phyloP scores from a whole-genome alignment of 768 basidiomycete species.

The Gymnopilus dilepis region DNA sequence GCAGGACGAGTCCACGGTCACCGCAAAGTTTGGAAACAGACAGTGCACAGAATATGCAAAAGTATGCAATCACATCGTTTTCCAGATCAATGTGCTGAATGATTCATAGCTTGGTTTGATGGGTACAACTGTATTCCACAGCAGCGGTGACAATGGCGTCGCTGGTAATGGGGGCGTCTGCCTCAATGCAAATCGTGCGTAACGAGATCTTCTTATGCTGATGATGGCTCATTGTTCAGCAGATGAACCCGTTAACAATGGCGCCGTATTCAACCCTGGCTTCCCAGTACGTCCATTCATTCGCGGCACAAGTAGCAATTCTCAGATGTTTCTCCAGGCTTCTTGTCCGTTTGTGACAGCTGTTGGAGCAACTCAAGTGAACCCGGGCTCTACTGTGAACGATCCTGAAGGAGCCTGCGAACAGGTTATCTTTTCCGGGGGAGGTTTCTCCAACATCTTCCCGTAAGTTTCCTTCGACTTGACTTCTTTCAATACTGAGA shows the following conservation, averaged over 20 bases:
- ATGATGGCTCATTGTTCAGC: not conserved
- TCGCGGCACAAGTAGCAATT: not conserved
- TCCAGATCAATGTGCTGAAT: not conserved
- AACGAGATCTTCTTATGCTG: not conserved
- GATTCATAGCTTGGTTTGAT: slow-evolving; percentile 55
- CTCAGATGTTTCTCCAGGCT: slow-evolving; percentile 24
- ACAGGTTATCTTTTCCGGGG: slow-evolving; percentile 51
- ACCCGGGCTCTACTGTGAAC: slow-evolving; percentile 45
- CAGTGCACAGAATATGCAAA: slow-evolving; percentile 55
- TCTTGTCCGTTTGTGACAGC: slow-evolving; percentile 59
- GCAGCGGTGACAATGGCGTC: slow-evolving; percentile 66
- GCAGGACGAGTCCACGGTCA: slow-evolving; percentile 48
- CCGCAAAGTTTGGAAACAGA: slow-evolving; percentile 44
- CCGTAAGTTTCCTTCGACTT: slow-evolving; percentile 28
- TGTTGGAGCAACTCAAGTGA: slow-evolving; percentile 58
- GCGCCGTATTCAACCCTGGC: slow-evolving; percentile 32
- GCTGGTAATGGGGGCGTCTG: slow-evolving; percentile 40
- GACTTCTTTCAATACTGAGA: slow-evolving; percentile 10
- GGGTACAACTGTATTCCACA: slow-evolving; percentile 62
- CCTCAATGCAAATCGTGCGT: slow-evolving; percentile 49
- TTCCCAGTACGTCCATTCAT: slow-evolving; percentile 26
- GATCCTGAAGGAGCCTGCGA: slow-evolving; percentile 54
- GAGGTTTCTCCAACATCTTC: slow-evolving; percentile 56
- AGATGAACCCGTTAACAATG: slow-evolving; percentile 31
- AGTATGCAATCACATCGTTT: slow-evolving; percentile 15